Evolutionary conservation across 352 stramenopile genomes (phyloP).

Genomic region (Globisporangium sylvaticum): DNA sequence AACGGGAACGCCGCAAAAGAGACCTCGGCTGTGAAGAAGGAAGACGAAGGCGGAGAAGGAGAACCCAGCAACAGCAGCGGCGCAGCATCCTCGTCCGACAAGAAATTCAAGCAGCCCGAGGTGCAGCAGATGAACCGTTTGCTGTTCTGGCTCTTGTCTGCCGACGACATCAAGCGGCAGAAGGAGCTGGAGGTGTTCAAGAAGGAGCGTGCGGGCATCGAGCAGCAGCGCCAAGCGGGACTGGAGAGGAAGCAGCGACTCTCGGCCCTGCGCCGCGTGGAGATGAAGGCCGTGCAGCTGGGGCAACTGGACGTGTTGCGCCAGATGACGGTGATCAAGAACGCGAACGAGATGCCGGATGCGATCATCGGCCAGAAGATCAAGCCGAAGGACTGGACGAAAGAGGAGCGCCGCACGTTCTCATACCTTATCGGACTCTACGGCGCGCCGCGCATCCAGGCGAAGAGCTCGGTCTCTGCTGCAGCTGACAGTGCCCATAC

Average conservation of each 20-base stretch:
- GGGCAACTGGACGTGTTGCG: constrained; percentile 77
- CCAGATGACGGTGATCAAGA: constrained; percentile 57
- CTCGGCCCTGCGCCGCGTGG: constrained; percentile 59
- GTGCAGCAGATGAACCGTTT: constrained; percentile 89
- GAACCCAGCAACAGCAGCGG: background rate
- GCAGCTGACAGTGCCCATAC: constrained; percentile 15
- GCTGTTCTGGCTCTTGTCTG: constrained; percentile 81
- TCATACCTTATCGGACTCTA: constrained; percentile 74
- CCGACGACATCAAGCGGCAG: constrained; percentile 79
- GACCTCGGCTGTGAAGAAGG: constrained; percentile 14
- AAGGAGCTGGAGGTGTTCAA: constrained; percentile 78
- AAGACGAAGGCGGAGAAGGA: constrained; percentile 5
- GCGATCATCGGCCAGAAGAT: constrained; percentile 53
- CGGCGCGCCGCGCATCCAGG: constrained; percentile 69
- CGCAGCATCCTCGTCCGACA: constrained; percentile 11
- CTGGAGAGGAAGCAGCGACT: constrained; percentile 72
- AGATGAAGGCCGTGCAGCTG: constrained; percentile 84
- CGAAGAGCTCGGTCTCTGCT: constrained; percentile 48
- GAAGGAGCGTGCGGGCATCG: constrained; percentile 59
- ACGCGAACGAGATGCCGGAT: constrained; percentile 64
- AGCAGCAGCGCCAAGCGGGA: constrained; percentile 67
- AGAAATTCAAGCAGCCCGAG: constrained; percentile 81
- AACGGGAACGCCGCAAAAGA: constrained; percentile 16
- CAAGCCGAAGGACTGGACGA: constrained; percentile 82
- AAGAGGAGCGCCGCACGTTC: constrained; percentile 79